Evolutionary conservation across 1,284 basidiomycete species (phyloP).

Genomic region (Ustilago curta): DNA sequence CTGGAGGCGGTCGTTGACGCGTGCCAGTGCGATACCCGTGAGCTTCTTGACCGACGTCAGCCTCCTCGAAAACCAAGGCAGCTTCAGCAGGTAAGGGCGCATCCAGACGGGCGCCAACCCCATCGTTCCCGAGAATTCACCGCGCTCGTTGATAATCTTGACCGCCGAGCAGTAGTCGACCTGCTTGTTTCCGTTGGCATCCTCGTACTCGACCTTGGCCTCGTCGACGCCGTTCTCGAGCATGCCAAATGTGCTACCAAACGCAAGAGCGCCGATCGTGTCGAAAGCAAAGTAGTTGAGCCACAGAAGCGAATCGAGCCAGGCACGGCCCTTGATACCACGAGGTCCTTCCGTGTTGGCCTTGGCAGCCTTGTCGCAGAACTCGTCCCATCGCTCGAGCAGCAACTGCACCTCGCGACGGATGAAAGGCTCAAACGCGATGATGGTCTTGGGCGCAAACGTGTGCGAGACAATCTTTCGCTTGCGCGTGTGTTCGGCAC

Average conservation of each 20-base stretch:
- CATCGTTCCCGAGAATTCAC: slow-evolving; percentile 86
- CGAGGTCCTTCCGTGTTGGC: slow-evolving; percentile 48
- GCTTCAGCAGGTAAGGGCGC: slow-evolving; percentile 52
- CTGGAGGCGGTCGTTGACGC: slow-evolving; percentile 80
- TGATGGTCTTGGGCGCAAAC: slow-evolving; percentile 74
- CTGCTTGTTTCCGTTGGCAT: slow-evolving; percentile 71
- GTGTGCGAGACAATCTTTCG: slow-evolving; percentile 89
- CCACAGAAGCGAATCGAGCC: slow-evolving; percentile 73
- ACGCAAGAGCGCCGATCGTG: slow-evolving; percentile 68
- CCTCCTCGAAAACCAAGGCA: slow-evolving; percentile 80
- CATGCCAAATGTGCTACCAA: slow-evolving; percentile 81
- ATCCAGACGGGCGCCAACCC: slow-evolving; percentile 79
- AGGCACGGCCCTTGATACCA: slow-evolving; percentile 59
- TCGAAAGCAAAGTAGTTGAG: slow-evolving; percentile 83
- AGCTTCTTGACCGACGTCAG: slow-evolving; percentile 79
- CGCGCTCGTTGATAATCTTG: slow-evolving; percentile 86
- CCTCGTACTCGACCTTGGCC: slow-evolving; percentile 73
- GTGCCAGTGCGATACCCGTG: slow-evolving; percentile 76
- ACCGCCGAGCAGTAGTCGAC: slow-evolving; percentile 80
- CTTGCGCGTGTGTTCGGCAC: slow-evolving; percentile 85
- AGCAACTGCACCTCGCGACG: slow-evolving; percentile 60
- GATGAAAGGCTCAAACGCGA: slow-evolving; percentile 63
- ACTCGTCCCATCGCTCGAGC: slow-evolving; percentile 62
- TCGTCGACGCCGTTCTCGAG: slow-evolving; percentile 80
- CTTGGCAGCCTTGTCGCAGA: slow-evolving; percentile 52